Evolutionary conservation across 2,329 filamentous ascomycete species (phyloP).

Genomic region (Sclerotinia spermophila): DNA sequence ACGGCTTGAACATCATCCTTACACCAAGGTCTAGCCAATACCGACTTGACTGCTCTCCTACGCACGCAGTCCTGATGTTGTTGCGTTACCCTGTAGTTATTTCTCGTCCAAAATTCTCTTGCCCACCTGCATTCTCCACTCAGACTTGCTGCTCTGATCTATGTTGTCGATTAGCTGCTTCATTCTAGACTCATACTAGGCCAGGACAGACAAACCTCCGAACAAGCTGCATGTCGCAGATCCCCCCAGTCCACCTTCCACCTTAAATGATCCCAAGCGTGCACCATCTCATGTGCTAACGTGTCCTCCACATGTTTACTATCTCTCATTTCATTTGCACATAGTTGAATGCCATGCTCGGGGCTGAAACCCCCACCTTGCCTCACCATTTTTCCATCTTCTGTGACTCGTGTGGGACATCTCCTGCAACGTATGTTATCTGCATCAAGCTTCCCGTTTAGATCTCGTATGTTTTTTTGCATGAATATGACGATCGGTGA

Average conservation of each 20-base stretch:
- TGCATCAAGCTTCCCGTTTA: slow-evolving; percentile 71
- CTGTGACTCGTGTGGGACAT: slow-evolving; percentile 59
- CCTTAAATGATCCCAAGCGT: slow-evolving; percentile 88
- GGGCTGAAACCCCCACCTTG: slow-evolving; percentile 80
- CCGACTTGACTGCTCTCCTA: slow-evolving; percentile 71
- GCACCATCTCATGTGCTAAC: slow-evolving; percentile 94
- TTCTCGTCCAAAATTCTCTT: slow-evolving; percentile 77
- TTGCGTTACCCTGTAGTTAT: slow-evolving; percentile 84
- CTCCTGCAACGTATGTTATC: slow-evolving; percentile 78
- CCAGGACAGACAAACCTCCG: slow-evolving; percentile 61
- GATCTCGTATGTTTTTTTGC: slow-evolving; percentile 70
- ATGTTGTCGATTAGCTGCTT: slow-evolving; percentile 27
- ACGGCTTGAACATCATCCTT: slow-evolving; percentile 82
- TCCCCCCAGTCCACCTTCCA: slow-evolving; percentile 85
- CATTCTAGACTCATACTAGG: background rate
- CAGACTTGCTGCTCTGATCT: slow-evolving; percentile 90
- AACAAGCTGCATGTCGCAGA: slow-evolving; percentile 86
- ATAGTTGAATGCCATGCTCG: slow-evolving; percentile 82
- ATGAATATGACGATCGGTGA: slow-evolving; percentile 86
- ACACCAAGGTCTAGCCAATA: slow-evolving; percentile 73
- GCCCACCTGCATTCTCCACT: slow-evolving; percentile 92
- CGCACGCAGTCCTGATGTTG: slow-evolving; percentile 94
- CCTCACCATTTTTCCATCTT: slow-evolving; percentile 51
- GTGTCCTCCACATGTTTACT: slow-evolving; percentile 86
- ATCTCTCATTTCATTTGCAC: slow-evolving; percentile 84